These are phyloP conservation scores for Candida adriatica DNA, from an alignment of 805 yeast species.

Conservation along the genomic window DNA sequence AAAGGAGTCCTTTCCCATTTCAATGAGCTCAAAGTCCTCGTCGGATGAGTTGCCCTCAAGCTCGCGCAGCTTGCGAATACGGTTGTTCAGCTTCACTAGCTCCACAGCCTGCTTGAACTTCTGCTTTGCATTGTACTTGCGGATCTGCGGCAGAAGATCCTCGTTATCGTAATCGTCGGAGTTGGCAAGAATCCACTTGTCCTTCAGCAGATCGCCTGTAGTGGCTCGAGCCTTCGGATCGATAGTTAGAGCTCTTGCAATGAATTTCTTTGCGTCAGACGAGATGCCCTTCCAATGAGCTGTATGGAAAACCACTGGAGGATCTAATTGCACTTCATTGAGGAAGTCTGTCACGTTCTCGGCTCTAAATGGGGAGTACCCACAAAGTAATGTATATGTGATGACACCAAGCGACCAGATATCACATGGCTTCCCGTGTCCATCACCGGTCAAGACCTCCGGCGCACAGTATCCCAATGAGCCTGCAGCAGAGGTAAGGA, in stretches of 20 bases:
- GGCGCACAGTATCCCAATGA: slow-evolving; percentile 98
- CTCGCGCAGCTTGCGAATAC: slow-evolving; percentile 63
- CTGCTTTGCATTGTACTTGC: slow-evolving; percentile 74
- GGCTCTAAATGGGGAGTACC: slow-evolving; percentile 86
- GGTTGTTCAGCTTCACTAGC: slow-evolving; percentile 72
- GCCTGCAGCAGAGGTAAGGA: slow-evolving; percentile 72
- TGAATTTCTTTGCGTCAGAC: slow-evolving; percentile 73
- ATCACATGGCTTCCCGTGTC: slow-evolving; percentile 95
- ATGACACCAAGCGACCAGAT: slow-evolving; percentile 95
- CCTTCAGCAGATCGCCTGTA: slow-evolving; percentile 52
- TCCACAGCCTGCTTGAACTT: slow-evolving; percentile 84
- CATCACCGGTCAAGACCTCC: slow-evolving; percentile 72
- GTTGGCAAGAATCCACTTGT: slow-evolving; percentile 66
- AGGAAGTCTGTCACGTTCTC: slow-evolving; percentile 78
- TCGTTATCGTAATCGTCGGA: slow-evolving; percentile 37
- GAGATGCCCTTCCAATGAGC: slow-evolving; percentile 84
- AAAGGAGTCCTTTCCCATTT: slow-evolving; percentile 7
- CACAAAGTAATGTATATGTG: slow-evolving; percentile 82
- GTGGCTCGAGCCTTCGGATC: slow-evolving; percentile 67
- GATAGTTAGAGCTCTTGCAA: slow-evolving; percentile 59
- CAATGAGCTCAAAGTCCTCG: slow-evolving; percentile 17
- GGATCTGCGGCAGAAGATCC: slow-evolving; percentile 77
- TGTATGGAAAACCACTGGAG: slow-evolving; percentile 77
- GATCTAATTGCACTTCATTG: slow-evolving; percentile 64
- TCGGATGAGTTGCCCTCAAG: slow-evolving; percentile 45